Evolutionary conservation across 176 grass and related monocot genomes (phyloP), one percentile per base, ranked within the genome.

Genomic region (Aegilops speltoides): DNA sequence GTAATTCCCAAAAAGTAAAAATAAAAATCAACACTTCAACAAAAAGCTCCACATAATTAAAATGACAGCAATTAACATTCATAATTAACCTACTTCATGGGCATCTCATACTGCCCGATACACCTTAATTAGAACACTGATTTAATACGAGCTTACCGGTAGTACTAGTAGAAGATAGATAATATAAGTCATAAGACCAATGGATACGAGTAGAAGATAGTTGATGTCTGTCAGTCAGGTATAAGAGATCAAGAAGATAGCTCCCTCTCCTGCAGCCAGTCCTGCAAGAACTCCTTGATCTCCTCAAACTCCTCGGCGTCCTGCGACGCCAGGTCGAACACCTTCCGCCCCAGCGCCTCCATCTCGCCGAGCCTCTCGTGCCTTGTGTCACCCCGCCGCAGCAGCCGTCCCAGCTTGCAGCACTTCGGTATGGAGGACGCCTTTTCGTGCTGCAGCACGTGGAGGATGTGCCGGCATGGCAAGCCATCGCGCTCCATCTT

Each of bases 401-500:
- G 37, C 66, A 80, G 10, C 26, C 85, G 26, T 3, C 66, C 17
- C 66, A 73, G 77, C 25, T 7, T 22, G 37, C 66, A 80, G 66
- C 85, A 63, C 1, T 7, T 14, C 20, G 85, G 67, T 48, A 86
- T 73, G 50, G 2, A 14, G 17, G 24, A 17, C 19, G 1, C n/a
- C 24, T 6, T 0, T 0, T 0, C 5, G 85, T 73, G 54, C 5
- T 0, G 19, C 36, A 48, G 16, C 26, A 80, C 50, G 24, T 50
- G 5, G 4, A 86, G 29, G 54, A 73, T 80, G 77, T 86, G 66
- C 77, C 85, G 77, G 66, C 85, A 86, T 2, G 77, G 85, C 52
- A 86, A 66, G 12, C 85, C 77, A 4, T 86, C 85, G 19, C 85
- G 66, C 22, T 86, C 85, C 77, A 86, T 80, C 77, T 80, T 86